Percentiles rank a stretch among this genome's conserved stretches.
These are phyloP conservation scores for Paulownia fortunei DNA, from an alignment of 257 asterid species.

Conservation along the genomic window DNA sequence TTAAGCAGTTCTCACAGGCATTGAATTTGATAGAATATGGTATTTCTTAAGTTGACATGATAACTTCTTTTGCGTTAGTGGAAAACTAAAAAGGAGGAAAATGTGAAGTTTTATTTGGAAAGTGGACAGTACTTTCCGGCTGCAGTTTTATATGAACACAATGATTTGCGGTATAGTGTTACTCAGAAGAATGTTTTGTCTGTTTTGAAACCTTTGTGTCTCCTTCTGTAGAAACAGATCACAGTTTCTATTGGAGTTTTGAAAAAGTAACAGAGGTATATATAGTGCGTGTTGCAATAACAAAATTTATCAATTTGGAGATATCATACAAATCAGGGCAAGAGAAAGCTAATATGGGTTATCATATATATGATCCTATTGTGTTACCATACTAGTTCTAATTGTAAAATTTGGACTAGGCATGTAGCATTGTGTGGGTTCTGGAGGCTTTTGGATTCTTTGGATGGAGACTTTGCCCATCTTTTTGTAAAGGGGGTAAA, in stretches of 20 bases:
- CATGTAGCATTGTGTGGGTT: neutral
- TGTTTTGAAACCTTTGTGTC: neutral
- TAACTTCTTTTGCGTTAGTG: neutral
- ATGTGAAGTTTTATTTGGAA: neutral
- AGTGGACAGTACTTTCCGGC: neutral
- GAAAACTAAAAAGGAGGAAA: neutral
- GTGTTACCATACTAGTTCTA: neutral
- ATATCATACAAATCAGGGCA: neutral
- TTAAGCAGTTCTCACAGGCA: neutral
- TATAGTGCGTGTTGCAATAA: neutral
- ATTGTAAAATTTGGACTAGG: neutral
- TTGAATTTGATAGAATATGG: neutral
- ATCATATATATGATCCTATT: neutral
- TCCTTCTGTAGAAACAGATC: neutral
- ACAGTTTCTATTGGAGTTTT: neutral
- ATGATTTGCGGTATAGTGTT: neutral
- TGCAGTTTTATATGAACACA: neutral
- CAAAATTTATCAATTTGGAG: neutral
- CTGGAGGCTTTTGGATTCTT: slow-evolving; percentile 13
- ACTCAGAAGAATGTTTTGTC: slow-evolving; percentile 1
- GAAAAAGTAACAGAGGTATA: neutral
- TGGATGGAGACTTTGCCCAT: neutral
- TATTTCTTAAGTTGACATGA: neutral
- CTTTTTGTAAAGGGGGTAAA: neutral
- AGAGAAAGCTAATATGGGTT: neutral